Evolutionary conservation across 2,329 filamentous ascomycete genomes (phyloP).

Genomic region (Aspergillaceae sp.): DNA sequence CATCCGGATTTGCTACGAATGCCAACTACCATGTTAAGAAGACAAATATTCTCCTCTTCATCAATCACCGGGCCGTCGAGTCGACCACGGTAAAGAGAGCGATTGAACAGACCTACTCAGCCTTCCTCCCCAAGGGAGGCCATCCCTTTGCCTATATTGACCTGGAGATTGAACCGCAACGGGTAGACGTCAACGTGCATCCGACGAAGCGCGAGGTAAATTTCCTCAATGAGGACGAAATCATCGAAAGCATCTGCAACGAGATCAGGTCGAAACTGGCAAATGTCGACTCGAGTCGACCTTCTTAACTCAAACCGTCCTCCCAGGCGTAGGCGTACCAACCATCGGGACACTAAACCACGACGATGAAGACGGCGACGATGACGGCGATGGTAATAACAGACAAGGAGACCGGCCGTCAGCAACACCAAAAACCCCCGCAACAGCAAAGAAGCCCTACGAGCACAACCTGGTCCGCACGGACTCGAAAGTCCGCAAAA

Average conservation of each 20-base stretch:
- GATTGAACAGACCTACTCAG: constrained; percentile 78
- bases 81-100: constrained; percentile 81
- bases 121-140: constrained; percentile 83
- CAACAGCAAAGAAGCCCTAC: constrained; percentile 49
- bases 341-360: constrained; percentile 35
- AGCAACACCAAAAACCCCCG: constrained; percentile 29
- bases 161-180: constrained; percentile 80
- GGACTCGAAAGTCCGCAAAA: constrained; percentile 81
- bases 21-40: constrained; percentile 93
- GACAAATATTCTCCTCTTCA: constrained; percentile 81
- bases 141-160: constrained; percentile 92
- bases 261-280: constrained; percentile 70
- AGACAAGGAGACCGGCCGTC: constrained; percentile 24
- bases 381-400: constrained; percentile 12
- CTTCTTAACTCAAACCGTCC: constrained; percentile 85
- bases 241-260: constrained; percentile 75
- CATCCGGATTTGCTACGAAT: constrained; percentile 74
- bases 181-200: constrained; percentile 95
- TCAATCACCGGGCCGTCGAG: constrained; percentile 92
- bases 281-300: constrained; percentile 88
- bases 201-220: constrained; percentile 96
- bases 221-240: constrained; percentile 95
- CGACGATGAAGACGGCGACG: constrained; percentile 11
- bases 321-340: constrained; percentile 57
- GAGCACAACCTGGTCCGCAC: constrained; percentile 88